Evolutionary conservation across 208 protist genomes (phyloP), one percentile per base, ranked within the genome.

Genomic region (Leishmania guyanensis): DNA sequence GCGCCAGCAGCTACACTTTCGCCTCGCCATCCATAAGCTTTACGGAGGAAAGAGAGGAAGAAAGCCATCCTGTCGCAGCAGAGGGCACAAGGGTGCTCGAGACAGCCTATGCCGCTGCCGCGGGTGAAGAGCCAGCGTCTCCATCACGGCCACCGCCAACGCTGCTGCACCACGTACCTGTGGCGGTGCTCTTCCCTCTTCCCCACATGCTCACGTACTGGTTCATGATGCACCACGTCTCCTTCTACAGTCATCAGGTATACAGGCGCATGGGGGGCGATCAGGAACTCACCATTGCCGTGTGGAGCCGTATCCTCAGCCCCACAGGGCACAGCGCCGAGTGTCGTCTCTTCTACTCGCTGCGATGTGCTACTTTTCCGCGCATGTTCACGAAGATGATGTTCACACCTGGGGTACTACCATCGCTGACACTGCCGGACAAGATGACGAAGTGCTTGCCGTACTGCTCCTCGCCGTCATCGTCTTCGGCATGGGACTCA

Each of bases 381-480:
- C 86, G 89, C 74, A 88, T 94, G 80, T 92, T 88, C 86, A 86
- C 86, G 26, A 93, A 92, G 79, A 90, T 89, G 85, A 83, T 88
- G 56, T 93, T 93, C 80, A 85, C 85, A 0, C 83, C 79, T 14
- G 86, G 84, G 6, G 81, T 86, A 50, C 86, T 92, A n/a, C 91
- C 92, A 16, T 62, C 43, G 6, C 87, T 90, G 50, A 84, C 84
- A 48, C 77, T 93, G 53, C 84, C 79, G 65, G 75, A 82, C 6
- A 86, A 85, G 71, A 86, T 91, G 80, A 73, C 88, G 22, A 66
- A 75, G n/a, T 66, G 70, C 43, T 81, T 68, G n/a, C 69, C 72
- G 43, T 75, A 84, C 76, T 50, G 71, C 82, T 65, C 70, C 22
- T n/a, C 12, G 46, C 43, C 74, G n/a, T 29, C 50, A 8, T 65